phyloP scores from a whole-genome alignment of 2,329 filamentous ascomycete species.

The Sporothrix inflata region DNA sequence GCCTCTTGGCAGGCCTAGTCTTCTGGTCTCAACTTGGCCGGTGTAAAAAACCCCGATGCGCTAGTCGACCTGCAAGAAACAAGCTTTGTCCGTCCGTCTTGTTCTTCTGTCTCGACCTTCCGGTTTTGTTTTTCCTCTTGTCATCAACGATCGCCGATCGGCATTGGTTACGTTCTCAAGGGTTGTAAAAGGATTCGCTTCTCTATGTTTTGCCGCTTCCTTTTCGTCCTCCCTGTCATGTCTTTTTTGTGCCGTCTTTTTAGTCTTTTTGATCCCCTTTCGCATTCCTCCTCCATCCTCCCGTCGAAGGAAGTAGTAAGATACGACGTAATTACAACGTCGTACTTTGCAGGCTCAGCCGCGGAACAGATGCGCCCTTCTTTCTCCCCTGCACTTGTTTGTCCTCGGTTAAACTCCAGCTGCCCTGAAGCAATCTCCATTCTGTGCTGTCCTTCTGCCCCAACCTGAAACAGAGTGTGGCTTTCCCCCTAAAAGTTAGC shows the following conservation, averaged over 20 bases:
- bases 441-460: neutral
- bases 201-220: neutral
- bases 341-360: neutral
- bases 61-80: neutral
- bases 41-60: too few relatives aligned
- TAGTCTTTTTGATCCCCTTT: too few relatives aligned
- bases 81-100: conserved; percentile 5
- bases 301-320: neutral
- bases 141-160: too few relatives aligned
- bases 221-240: neutral
- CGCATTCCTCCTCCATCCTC: neutral
- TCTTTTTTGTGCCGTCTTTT: too few relatives aligned
- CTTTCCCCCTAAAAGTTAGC: neutral
- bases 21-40: too few relatives aligned
- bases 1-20: too few relatives aligned
- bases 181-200: neutral
- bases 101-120: too few relatives aligned
- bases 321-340: neutral
- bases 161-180: neutral
- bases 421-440: too few relatives aligned
- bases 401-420: too few relatives aligned
- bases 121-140: too few relatives aligned
- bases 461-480: neutral
- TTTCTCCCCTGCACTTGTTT: neutral
- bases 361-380: neutral